Conservation (phyloP, 2,329 filamentous ascomycete genomes). For the Fusarium metavorans region DNA sequence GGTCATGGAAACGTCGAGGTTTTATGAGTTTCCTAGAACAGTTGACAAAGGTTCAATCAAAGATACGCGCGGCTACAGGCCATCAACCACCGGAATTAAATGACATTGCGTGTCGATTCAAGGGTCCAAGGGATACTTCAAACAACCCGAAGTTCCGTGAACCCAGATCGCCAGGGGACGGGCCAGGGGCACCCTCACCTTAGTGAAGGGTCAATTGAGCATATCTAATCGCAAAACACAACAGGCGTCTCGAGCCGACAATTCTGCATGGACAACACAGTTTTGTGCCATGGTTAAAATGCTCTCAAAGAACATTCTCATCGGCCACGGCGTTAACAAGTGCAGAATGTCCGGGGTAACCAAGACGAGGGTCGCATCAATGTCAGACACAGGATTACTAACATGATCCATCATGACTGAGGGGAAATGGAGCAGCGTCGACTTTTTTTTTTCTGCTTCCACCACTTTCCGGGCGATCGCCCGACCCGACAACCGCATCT, state of each 20-base stretch:
- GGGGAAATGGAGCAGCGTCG: slow-evolving; percentile 19
- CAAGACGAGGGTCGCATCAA: slow-evolving; percentile 13
- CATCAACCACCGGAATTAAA: neutral
- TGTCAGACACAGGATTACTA: slow-evolving; percentile 31
- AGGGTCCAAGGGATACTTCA: neutral
- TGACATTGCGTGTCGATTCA: neutral
- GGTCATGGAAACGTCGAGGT: neutral
- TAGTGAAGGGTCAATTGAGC: neutral
- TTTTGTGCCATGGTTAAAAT: neutral
- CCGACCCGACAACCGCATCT: slow-evolving; percentile 45
- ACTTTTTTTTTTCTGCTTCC: slow-evolving; percentile 8
- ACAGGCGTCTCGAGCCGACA: neutral
- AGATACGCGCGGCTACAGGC: neutral
- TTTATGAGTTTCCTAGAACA: neutral
- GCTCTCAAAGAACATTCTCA: neutral
- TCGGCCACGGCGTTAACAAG: neutral
- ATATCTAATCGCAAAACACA: neutral
- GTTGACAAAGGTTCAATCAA: neutral
- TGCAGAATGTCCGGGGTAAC: neutral
- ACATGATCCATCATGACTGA: slow-evolving; percentile 37
- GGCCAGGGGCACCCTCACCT: neutral
- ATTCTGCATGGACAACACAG: neutral
- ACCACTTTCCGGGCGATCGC: slow-evolving; percentile 44
- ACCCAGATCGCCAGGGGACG: slow-evolving; percentile 13
- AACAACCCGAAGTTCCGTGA: neutral